These are phyloP conservation scores for Sicyos baderoa DNA, from an alignment of 306 rosid genomes.

Conservation along the genomic window DNA sequence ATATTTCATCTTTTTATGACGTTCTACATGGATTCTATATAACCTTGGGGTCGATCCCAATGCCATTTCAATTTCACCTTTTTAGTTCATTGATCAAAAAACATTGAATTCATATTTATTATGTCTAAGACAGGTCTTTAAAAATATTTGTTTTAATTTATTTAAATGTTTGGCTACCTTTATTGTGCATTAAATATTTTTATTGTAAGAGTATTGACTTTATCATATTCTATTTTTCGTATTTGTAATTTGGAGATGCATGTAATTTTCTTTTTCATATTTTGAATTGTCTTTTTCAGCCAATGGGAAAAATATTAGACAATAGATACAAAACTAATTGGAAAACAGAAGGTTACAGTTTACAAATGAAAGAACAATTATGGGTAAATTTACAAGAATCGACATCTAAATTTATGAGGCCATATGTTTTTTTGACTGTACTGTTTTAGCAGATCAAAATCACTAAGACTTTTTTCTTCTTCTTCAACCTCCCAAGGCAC, in stretches of 20 bases:
- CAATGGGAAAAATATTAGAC: no score
- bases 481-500: constrained; percentile 44
- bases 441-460: no score
- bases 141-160: not conserved
- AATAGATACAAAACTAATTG: constrained; percentile 3
- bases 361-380: not conserved
- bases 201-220: not conserved
- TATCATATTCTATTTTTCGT: not conserved
- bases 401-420: constrained; percentile 4
- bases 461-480: not conserved
- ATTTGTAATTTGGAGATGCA: not conserved
- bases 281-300: not conserved
- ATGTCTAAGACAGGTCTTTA: not conserved
- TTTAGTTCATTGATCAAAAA: not conserved
- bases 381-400: constrained; percentile 12
- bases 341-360: not conserved
- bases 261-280: not conserved
- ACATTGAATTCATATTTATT: not conserved
- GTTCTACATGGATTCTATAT: not conserved
- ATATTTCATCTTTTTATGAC: not conserved
- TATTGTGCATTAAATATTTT: not conserved
- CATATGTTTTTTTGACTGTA: not conserved
- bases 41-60: constrained; percentile 7
- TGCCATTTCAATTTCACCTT: not conserved
- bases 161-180: not conserved